These are phyloP conservation scores for Microdochium nivale DNA, from an alignment of 2,329 filamentous ascomycete species.

Conservation along the genomic window DNA sequence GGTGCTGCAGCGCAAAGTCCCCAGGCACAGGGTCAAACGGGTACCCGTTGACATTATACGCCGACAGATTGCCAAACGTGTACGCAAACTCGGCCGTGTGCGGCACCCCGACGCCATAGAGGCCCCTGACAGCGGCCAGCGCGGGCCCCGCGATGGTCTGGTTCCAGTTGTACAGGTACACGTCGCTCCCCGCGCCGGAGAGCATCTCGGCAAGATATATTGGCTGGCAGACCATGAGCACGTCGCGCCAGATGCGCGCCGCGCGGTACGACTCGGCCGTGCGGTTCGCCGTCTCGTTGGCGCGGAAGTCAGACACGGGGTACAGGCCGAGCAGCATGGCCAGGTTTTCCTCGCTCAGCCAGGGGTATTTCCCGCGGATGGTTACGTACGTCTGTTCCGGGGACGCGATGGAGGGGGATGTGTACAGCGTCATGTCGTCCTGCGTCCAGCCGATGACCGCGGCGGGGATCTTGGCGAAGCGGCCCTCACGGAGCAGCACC, in stretches of 20 bases:
- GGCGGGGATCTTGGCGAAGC: conserved; percentile 28
- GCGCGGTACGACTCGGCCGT: conserved; percentile 40
- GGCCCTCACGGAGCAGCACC: conserved; percentile 26
- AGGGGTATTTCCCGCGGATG: conserved; percentile 28
- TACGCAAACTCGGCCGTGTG: conserved; percentile 47
- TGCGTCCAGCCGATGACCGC: conserved; percentile 35
- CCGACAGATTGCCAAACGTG: conserved; percentile 35
- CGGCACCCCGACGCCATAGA: conserved; percentile 32
- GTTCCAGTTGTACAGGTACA: conserved; percentile 44
- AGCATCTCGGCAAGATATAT: conserved; percentile 31
- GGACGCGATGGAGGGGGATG: conserved; percentile 27
- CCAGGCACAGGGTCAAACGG: conserved; percentile 24
- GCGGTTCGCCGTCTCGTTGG: conserved; percentile 25
- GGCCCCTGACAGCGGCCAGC: conserved; percentile 20
- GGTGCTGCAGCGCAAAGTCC: conserved; percentile 29
- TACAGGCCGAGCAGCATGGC: conserved; percentile 38
- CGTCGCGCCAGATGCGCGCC: conserved; percentile 39
- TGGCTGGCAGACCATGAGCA: conserved; percentile 40
- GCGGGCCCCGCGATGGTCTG: conserved; percentile 41
- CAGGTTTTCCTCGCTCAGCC: conserved; percentile 22
- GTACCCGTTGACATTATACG: conserved; percentile 28
- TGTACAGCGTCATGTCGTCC: conserved; percentile 34
- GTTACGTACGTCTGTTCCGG: conserved; percentile 28
- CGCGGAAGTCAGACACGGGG: conserved; percentile 34
- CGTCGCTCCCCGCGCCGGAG: conserved; percentile 23